Evolutionary conservation across 208 protist species (phyloP), one percentile per base, ranked within the genome.

Genomic region (Tetramitus jugosus): DNA sequence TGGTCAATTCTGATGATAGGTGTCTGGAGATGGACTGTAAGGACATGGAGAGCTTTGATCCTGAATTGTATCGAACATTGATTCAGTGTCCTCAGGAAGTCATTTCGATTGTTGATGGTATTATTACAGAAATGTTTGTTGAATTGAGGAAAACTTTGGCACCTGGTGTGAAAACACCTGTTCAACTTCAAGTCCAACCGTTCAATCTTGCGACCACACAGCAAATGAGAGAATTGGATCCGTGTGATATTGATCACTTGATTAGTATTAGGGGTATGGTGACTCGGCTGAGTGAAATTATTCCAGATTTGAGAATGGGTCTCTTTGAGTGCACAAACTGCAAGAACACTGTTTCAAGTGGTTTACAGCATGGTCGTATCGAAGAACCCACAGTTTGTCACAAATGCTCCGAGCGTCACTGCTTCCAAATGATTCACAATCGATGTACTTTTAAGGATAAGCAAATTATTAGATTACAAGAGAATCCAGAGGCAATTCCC

Each of bases 401-500:
- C 13, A 90, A 92, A 82, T 95, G 92, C 82, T 84, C 88, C 39
- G 64, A 64, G 2, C 81, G 88, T 60, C 67, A 83, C 26, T 84
- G 85, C 45, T 83, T 94, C 71, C 45, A 76, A 84, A 83, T 98
- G n/a, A 85, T 96, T 76, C 95, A 98, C 83, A 96, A 98, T 84
- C 88, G 94, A 45, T 98, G 94, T 64, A 62, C 87, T 45, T 98
- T 96, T 83, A 87, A 90, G 42, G 94, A 98, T 80, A 98, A 98
- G 81, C 95, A 98, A 83, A 80, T 97, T 13, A 86, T 99, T 13
- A 95, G 96, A 79, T 69, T 99, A 37, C 98, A 99, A 86, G 98
- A 99, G 83, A 92, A 93, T 3, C 96, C 97, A 0, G 97, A 96
- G 85, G 76, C 90, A 72, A 96, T 99, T n/a, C 91, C 96, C 26